Percentiles rank a stretch among this genome's conserved stretches.
Conservation (phyloP, 1,284 basidiomycete species). For the Neotropicomus parvogracilis region DNA sequence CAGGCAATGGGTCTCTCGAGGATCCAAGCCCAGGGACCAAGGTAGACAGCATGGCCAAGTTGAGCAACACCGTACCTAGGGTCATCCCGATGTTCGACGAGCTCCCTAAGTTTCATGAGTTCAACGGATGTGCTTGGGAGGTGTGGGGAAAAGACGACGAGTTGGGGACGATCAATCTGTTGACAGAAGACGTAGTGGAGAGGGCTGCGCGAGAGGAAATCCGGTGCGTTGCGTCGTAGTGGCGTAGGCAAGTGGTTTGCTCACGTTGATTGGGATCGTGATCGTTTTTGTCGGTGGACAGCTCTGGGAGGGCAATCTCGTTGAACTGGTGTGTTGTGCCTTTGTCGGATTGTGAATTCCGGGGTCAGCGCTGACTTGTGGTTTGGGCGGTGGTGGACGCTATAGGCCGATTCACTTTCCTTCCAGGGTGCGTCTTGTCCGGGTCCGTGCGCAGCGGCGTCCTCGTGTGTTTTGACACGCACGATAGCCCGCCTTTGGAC, state of each 20-base stretch:
- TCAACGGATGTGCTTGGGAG: conserved; percentile 65
- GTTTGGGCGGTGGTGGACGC: not conserved
- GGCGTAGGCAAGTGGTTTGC: no score
- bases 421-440: conserved; percentile 42
- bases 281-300: conserved; percentile 19
- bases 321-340: conserved; percentile 59
- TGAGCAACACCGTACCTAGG: not conserved
- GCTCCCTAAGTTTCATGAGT: conserved; percentile 54
- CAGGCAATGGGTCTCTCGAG: not conserved
- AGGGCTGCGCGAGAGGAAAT: conserved; percentile 62
- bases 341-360: no score
- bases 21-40: not conserved
- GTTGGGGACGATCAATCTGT: conserved; percentile 66
- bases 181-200: conserved; percentile 62
- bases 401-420: conserved; percentile 67
- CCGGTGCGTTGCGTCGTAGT: conserved; percentile 38
- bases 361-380: conserved; percentile 3
- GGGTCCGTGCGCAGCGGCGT: not conserved
- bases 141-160: conserved; percentile 71
- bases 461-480: conserved; percentile 1
- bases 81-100: conserved; percentile 60
- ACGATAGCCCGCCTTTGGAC: conserved; percentile 52
- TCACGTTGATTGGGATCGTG: not conserved
- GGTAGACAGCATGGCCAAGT: not conserved
- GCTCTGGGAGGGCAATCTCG: conserved; percentile 53